A percentile compares a stretch with the other conserved stretches of the same genome.
Evolutionary conservation across 495 filamentous ascomycete species (phyloP).

Genomic region (Penicillium ochrochloron): DNA sequence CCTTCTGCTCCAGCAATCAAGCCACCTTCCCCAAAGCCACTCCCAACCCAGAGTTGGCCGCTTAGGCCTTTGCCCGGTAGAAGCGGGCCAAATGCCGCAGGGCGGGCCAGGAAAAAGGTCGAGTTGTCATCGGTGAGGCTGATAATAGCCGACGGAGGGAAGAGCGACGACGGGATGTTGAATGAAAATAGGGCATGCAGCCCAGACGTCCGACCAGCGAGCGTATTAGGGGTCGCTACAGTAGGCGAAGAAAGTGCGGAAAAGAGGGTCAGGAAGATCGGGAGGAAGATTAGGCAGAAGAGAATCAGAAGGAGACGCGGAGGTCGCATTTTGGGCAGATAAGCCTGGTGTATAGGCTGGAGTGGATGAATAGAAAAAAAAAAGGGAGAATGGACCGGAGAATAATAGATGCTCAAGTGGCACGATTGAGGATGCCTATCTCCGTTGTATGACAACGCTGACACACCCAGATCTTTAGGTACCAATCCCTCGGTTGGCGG

Average conservation of each 20-base stretch:
- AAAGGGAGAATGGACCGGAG: not conserved
- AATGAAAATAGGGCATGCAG: conserved; percentile 65
- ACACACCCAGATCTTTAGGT: conserved; percentile 20
- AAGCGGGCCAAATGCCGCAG: conserved; percentile 88
- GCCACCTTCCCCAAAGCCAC: conserved; percentile 80
- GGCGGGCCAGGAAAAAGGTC: conserved; percentile 91
- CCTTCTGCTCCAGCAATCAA: conserved; percentile 64
- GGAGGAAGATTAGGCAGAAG: conserved; percentile 59
- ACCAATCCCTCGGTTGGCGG: conserved; percentile 49
- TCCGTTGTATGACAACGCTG: conserved; percentile 33
- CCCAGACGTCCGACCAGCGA: conserved; percentile 46
- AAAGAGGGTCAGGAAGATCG: conserved; percentile 56
- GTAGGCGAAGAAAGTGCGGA: conserved; percentile 50
- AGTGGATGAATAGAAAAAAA: not conserved
- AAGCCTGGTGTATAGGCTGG: not conserved
- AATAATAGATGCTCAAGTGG: conserved; percentile 16
- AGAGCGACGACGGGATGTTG: conserved; percentile 74
- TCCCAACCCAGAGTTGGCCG: conserved; percentile 87
- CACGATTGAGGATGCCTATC: conserved; percentile 22
- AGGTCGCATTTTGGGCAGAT: conserved; percentile 55
- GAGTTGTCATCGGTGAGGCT: conserved; percentile 97
- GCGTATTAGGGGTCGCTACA: conserved; percentile 46
- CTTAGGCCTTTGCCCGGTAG: conserved; percentile 77
- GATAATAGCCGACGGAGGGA: conserved; percentile 92
- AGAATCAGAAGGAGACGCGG: conserved; percentile 57